These are phyloP conservation scores for Ormosia emarginata DNA, from an alignment of 306 rosid species.

Conservation along the genomic window DNA sequence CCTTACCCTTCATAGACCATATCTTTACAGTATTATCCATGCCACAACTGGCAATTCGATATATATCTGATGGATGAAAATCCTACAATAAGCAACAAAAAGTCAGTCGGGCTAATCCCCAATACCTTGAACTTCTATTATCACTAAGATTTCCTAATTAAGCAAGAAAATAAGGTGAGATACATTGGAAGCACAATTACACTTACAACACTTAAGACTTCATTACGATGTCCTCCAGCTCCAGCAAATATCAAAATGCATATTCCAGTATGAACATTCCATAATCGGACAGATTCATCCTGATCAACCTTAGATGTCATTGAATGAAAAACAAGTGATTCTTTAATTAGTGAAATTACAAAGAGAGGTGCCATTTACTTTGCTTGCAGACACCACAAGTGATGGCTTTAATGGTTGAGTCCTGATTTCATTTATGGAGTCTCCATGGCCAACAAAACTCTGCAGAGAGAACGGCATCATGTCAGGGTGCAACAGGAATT, in stretches of 20 bases:
- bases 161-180: not conserved
- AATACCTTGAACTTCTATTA: conserved; percentile 1
- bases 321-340: conserved; percentile 8
- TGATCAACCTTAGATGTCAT: conserved; percentile 41
- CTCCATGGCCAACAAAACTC: conserved; percentile 98
- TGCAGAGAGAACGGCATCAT: conserved; percentile 25
- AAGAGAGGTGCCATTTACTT: conserved; percentile 42
- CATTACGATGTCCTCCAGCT: conserved; percentile 98
- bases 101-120: conserved; percentile 3
- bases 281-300: conserved; percentile 97
- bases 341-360: conserved; percentile 7
- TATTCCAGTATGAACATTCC: conserved; percentile 92
- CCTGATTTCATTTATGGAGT: conserved; percentile 88
- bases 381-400: conserved; percentile 90
- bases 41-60: conserved; percentile 87
- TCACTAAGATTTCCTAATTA: not conserved
- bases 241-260: conserved; percentile 91
- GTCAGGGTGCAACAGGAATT: conserved; percentile 3
- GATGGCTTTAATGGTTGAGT: conserved; percentile 81
- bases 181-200: conserved; percentile 8
- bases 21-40: conserved; percentile 98
- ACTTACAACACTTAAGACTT: conserved; percentile 93
- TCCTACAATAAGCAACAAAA: conserved; percentile 49
- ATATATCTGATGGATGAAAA: conserved; percentile 88
- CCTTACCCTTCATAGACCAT: conserved; percentile 93